Base-by-base conservation (phyloP, 176 grass and related monocot species). In the Aegilops bicornis region DNA sequence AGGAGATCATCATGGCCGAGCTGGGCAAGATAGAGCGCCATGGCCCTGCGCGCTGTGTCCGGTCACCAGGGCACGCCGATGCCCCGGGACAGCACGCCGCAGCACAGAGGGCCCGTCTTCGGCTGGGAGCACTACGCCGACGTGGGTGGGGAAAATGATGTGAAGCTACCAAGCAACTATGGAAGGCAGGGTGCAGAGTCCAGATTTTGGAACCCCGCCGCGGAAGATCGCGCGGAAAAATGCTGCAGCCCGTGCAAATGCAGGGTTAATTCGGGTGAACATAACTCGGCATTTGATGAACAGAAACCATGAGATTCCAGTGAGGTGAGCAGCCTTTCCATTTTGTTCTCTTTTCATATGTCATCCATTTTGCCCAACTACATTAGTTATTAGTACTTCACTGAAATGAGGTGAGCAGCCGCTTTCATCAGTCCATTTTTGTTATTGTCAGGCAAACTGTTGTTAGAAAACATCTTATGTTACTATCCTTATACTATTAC, bases 1-100 rank as follows among this genome's bases (percentile, higher is more conserved):
- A 87, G 73, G 85, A 91, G 67, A 75, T 90, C 80, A 84, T 90
- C 68, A 3, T 75, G 7, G 25, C 33, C 10, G 89, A 91, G 85
- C 81, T 87, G 1, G 68, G 35, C 85, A 87, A 62, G 85, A 91
- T 84, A n/a, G 81, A 91, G 45, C 17, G 60, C 75, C 76, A 40
- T 83, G 73, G 89, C 84, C 22, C 58, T 79, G 56, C 43, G 33
- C 33, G 8, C 73, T 4, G 27, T 63, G 7, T 50, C 75, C 1
- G 8, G 24, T 27, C 50, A 40, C 69, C 82, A 14, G 19, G 1
- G 27, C 79, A 32, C 40, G 37, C 39, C 58, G 58, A 24, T 63
- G 36, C 35, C 52, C n/a, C 0, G 23, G 23, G 32, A 70, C 16
- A 14, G 64, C 42, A 40, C 60, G 45, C 33, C 14, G 2, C 86